A percentile compares a stretch with the other conserved stretches of the same genome.
Conservation (phyloP, 2,329 filamentous ascomycete genomes). For the Alternaria sp. region DNA sequence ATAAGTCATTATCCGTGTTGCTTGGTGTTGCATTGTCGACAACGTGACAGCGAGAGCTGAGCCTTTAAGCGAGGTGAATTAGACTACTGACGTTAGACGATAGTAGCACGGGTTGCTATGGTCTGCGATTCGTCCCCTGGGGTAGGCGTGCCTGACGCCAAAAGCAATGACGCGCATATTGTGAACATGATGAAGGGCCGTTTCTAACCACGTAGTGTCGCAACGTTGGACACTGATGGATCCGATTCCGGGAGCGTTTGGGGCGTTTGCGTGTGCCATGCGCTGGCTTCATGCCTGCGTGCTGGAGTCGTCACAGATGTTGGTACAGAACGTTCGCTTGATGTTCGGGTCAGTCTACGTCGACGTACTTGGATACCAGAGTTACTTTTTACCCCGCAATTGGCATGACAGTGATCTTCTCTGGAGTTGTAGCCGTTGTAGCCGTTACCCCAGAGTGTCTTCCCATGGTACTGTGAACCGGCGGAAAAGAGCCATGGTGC, state of each 20-base stretch:
- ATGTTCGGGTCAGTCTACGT: neutral
- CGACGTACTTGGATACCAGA: neutral
- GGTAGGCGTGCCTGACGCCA: conserved; percentile 3
- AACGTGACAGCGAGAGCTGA: neutral
- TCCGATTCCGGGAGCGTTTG: neutral
- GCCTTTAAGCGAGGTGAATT: neutral
- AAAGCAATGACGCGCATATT: conserved; percentile 1
- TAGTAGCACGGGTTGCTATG: neutral
- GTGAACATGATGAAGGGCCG: neutral
- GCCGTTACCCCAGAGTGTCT: neutral
- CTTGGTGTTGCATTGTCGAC: neutral
- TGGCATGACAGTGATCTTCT: neutral
- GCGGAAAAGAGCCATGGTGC: neutral
- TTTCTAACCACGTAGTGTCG: neutral
- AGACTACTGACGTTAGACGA: neutral
- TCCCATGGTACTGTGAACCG: conserved; percentile 5
- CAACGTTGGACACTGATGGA: neutral
- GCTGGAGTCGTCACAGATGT: neutral
- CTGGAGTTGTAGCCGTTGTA: neutral
- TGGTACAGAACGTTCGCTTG: neutral
- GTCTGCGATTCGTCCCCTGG: neutral
- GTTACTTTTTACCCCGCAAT: neutral
- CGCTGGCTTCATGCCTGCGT: neutral
- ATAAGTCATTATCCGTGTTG: neutral
- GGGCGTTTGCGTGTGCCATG: neutral